phyloP scores from a whole-genome alignment of 2,329 filamentous ascomycete genomes.

The Blastomyces emzantsi region DNA sequence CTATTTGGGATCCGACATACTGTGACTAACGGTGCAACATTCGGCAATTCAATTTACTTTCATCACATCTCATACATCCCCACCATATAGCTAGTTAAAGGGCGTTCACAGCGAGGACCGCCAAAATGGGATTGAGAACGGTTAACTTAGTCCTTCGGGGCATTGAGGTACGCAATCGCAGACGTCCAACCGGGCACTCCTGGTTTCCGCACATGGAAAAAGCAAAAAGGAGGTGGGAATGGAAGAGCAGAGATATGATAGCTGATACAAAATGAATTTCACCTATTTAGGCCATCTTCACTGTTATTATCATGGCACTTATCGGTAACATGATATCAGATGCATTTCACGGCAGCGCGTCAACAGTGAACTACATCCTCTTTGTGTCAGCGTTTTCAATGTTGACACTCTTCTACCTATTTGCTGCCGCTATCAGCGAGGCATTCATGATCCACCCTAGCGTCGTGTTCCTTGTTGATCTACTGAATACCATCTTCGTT shows the following conservation, averaged over 20 bases:
- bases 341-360: slow-evolving; percentile 41
- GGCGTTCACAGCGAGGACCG: slow-evolving; percentile 6
- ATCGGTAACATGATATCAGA: slow-evolving; percentile 54
- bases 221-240: background rate
- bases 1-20: background rate
- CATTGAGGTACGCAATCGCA: slow-evolving; percentile 30
- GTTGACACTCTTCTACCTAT: slow-evolving; percentile 41
- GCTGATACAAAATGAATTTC: slow-evolving; percentile 10
- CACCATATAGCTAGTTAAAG: background rate
- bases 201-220: background rate
- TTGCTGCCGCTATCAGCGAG: slow-evolving; percentile 35
- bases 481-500: slow-evolving; percentile 42
- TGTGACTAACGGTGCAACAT: background rate
- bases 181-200: background rate
- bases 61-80: background rate
- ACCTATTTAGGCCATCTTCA: slow-evolving; percentile 47
- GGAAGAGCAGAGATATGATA: background rate
- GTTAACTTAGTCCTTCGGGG: slow-evolving; percentile 34
- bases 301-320: slow-evolving; percentile 52
- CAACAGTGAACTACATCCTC: slow-evolving; percentile 48
- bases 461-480: slow-evolving; percentile 38
- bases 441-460: slow-evolving; percentile 36
- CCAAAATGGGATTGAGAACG: slow-evolving; percentile 34
- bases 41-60: slow-evolving; percentile 13
- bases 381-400: slow-evolving; percentile 41